These are phyloP conservation scores for Solanum hybrid DNA, from an alignment of 305 asterid species.

Conservation along the genomic window DNA sequence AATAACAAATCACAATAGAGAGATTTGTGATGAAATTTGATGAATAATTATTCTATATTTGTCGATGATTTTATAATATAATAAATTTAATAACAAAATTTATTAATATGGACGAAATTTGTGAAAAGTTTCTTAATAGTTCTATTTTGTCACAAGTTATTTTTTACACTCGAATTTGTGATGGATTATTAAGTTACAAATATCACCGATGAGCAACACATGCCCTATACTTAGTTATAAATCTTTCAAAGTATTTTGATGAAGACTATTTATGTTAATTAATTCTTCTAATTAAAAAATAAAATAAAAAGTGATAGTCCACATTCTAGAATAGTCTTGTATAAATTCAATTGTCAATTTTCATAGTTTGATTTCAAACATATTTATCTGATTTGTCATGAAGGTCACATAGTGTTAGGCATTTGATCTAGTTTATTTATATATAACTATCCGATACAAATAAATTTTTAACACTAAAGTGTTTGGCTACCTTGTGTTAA, in stretches of 20 bases:
- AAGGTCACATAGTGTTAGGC: background rate
- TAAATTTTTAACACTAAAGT: no score
- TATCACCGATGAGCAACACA: background rate
- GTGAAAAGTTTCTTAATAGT: no score
- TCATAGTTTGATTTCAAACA: background rate
- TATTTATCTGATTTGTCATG: background rate
- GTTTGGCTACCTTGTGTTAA: no score
- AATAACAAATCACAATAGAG: no score
- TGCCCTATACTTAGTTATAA: background rate
- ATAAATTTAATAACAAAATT: no score
- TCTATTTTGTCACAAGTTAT: background rate
- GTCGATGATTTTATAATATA: no score
- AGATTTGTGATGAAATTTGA: no score
- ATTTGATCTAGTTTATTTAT: no score
- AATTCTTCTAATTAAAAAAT: background rate
- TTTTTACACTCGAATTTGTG: background rate
- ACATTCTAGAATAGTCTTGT: background rate
- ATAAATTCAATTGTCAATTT: background rate
- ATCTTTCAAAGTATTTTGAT: background rate
- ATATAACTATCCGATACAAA: no score
- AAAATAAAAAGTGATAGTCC: no score
- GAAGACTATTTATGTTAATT: background rate
- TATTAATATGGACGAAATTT: no score
- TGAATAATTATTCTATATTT: no score
- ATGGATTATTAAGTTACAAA: background rate